Percentiles rank a stretch among this genome's conserved stretches.
These are phyloP conservation scores for Fusarium austroafricanum DNA, from an alignment of 2,329 filamentous ascomycete species.

Conservation along the genomic window DNA sequence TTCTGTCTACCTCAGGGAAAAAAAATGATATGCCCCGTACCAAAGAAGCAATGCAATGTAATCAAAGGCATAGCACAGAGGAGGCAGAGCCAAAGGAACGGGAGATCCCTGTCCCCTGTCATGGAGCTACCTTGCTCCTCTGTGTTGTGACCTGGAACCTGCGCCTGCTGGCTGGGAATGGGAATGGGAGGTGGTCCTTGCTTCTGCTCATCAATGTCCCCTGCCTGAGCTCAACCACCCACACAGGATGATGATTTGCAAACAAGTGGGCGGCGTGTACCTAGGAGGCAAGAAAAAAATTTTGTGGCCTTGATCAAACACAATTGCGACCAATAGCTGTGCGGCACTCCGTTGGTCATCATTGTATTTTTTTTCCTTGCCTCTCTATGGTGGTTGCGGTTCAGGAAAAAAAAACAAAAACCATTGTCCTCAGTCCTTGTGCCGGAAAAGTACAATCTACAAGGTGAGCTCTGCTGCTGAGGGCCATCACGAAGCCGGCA, in stretches of 20 bases:
- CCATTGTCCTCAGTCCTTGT: constrained; percentile 15
- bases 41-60: background rate
- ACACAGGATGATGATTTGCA: constrained; percentile 13
- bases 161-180: constrained; percentile 20
- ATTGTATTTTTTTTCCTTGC: too few species aligned
- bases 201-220: constrained; percentile 40
- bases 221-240: constrained; percentile 22
- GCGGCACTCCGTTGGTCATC: background rate
- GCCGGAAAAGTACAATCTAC: constrained; percentile 27
- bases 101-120: constrained; percentile 44
- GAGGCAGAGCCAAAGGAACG: constrained; percentile 31
- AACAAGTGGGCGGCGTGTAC: constrained; percentile 46
- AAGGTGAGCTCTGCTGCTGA: constrained; percentile 34
- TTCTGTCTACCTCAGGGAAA: background rate
- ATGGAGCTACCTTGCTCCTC: constrained; percentile 12
- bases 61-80: background rate
- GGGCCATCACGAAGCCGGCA: constrained; percentile 43
- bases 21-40: background rate
- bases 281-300: background rate
- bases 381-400: too few species aligned
- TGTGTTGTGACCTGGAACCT: constrained; percentile 35
- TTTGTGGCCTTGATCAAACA: background rate
- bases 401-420: background rate
- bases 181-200: constrained; percentile 32
- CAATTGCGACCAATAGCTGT: background rate